Evolutionary conservation across 495 filamentous ascomycete species (phyloP).

Genomic region (Penicillium parvum): DNA sequence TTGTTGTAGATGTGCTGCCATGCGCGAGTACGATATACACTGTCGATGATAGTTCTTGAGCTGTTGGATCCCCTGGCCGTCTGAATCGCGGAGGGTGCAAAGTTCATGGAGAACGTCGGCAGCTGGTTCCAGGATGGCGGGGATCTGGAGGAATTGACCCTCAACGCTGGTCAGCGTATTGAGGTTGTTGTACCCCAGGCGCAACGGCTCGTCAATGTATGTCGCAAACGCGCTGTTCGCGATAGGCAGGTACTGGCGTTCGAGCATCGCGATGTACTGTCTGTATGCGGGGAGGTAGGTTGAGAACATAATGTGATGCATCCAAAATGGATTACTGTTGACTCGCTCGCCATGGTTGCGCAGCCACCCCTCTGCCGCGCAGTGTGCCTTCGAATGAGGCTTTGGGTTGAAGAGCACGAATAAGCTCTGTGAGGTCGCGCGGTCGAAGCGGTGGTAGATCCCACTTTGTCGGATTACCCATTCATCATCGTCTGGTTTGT

Average conservation of each 20-base stretch:
- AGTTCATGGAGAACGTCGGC: slow-evolving; percentile 25
- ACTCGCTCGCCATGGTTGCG: background rate
- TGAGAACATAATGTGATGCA: slow-evolving; percentile 35
- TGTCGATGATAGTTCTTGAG: slow-evolving; percentile 4
- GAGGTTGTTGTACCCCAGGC: background rate
- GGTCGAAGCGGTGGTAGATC: slow-evolving; percentile 37
- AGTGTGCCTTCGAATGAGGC: slow-evolving; percentile 13
- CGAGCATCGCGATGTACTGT: slow-evolving; percentile 31
- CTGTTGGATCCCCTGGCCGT: background rate
- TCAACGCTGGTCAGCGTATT: slow-evolving; percentile 4
- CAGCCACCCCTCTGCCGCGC: slow-evolving; percentile 23
- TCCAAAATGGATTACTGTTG: slow-evolving; percentile 15
- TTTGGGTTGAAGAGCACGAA: slow-evolving; percentile 37
- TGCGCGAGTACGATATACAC: slow-evolving; percentile 22
- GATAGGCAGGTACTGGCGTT: slow-evolving; percentile 30
- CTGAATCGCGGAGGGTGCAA: slow-evolving; percentile 1
- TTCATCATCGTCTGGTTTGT: slow-evolving; percentile 23
- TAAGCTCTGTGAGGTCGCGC: slow-evolving; percentile 20
- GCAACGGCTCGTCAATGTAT: slow-evolving; percentile 7
- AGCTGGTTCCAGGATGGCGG: slow-evolving; percentile 17
- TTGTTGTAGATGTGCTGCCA: slow-evolving; percentile 27
- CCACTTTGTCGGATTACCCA: slow-evolving; percentile 45
- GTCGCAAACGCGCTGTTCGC: slow-evolving; percentile 11
- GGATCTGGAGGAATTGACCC: slow-evolving; percentile 1
- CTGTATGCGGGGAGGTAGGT: slow-evolving; percentile 38